Evolutionary conservation across 2,329 filamentous ascomycete species (phyloP), one percentile per base, ranked within the genome.

Genomic region (Aspergillus sp.): DNA sequence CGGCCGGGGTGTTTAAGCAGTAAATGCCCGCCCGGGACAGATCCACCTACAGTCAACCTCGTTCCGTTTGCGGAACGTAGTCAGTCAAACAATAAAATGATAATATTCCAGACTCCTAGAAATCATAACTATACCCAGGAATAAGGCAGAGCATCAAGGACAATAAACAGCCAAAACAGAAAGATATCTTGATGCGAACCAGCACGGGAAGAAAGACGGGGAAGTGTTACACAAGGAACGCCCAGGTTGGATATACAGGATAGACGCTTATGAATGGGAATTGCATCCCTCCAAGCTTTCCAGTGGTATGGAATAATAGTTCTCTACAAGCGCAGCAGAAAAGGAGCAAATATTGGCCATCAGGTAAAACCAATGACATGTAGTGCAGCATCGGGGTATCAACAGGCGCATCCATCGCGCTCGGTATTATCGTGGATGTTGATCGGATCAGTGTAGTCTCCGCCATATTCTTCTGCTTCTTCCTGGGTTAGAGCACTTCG

Each of bases 391-490:
- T 49, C 53, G 56, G 61, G 63, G 61, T 68, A 68, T 83, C 83
- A 99, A 81, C 95, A 99, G 68, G 93, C 87, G 77, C 95, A 99
- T 57, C 93, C 92, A 70, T 96, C 91, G 68, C 91, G 87, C 69
- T 96, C 91, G 75, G 91, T 92, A 78, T 96, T 93, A 67, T 97
- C 90, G 77, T 96, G 91, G 75, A 99, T 97, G 76, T 96, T 96
- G 79, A 99, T 98, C 51, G 93, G 93, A 74, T 98, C 95, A 70
- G 92, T 91, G 81, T 96, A 99, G 75, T 98, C 95, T 60, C 92
- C 92, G 75, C 90, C 96, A 78, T 96, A 99, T 76, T 99, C 95
- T 74, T 97, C 93, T 1, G 93, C 93, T 78, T 98, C 95, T 79
- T 99, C 95, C 78, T 99, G 95, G 17, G 91, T 90, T 45, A 99